Evolutionary conservation across 1,139 yeast species (phyloP).

Genomic region (Magnusiomyces sp.): DNA sequence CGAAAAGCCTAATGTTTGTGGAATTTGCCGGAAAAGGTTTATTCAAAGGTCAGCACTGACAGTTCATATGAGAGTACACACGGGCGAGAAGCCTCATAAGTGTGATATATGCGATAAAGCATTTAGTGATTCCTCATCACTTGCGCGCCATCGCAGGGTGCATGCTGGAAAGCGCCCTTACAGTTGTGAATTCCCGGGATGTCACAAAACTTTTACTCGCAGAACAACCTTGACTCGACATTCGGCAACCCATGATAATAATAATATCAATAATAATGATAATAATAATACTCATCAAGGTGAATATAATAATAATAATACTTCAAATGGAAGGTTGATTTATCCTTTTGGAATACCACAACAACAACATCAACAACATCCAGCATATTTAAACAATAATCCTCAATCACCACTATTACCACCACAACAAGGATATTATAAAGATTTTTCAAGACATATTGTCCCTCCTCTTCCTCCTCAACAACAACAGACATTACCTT

Average conservation of each 20-base stretch:
- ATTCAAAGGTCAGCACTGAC: slow-evolving; percentile 65
- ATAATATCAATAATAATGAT: too few relatives aligned
- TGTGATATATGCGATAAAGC: slow-evolving; percentile 32
- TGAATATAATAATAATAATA: too few relatives aligned
- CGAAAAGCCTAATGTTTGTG: slow-evolving; percentile 42
- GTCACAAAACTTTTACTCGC: slow-evolving; percentile 57
- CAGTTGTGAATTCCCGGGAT: slow-evolving; percentile 59
- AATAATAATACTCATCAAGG: too few relatives aligned
- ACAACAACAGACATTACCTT: too few relatives aligned
- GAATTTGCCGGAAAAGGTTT: slow-evolving; percentile 45
- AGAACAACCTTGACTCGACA: slow-evolving; percentile 65
- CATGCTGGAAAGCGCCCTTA: slow-evolving; percentile 54
- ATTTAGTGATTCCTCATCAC: slow-evolving; percentile 35
- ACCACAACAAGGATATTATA: too few relatives aligned
- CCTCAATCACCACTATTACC: too few relatives aligned
- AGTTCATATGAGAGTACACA: slow-evolving; percentile 68
- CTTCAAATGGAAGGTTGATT: too few relatives aligned
- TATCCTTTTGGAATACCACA: too few relatives aligned
- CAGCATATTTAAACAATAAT: too few relatives aligned
- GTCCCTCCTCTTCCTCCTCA: too few relatives aligned
- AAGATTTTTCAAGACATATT: too few relatives aligned
- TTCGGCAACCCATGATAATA: slow-evolving; percentile 52
- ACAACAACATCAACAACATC: too few relatives aligned
- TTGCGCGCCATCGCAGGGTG: slow-evolving; percentile 35
- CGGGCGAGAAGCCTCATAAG: slow-evolving; percentile 62